Evolutionary conservation across 306 rosid genomes (phyloP).

Genomic region (Senna siamea): DNA sequence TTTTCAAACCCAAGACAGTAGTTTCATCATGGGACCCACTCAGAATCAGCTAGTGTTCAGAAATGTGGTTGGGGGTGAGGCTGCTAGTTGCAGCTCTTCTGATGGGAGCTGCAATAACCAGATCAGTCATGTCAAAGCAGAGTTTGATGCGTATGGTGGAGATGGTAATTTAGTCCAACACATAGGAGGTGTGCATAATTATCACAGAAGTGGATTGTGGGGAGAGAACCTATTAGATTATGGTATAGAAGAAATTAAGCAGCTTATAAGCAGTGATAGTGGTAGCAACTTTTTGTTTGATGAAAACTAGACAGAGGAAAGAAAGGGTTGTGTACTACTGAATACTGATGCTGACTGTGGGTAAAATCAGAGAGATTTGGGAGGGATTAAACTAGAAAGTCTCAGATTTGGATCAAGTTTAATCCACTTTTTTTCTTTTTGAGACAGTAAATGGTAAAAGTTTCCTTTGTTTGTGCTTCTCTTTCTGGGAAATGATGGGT

Average conservation of each 20-base stretch:
- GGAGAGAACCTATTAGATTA: constrained; percentile 59
- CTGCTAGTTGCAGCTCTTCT: constrained; percentile 57
- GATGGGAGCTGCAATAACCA: constrained; percentile 53
- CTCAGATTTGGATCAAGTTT: constrained; percentile 26
- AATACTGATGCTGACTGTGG: constrained; percentile 61
- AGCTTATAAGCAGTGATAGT: constrained; percentile 54
- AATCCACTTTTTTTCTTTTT: constrained; percentile 6
- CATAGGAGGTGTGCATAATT: constrained; percentile 27
- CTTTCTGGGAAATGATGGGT: constrained; percentile 5
- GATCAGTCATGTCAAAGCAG: constrained; percentile 30
- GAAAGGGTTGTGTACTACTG: constrained; percentile 55
- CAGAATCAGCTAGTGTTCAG: constrained; percentile 6
- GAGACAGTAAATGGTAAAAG: not conserved
- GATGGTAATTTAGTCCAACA: no score
- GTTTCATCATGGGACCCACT: constrained; percentile 32
- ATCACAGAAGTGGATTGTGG: constrained; percentile 46
- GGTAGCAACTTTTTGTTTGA: constrained; percentile 65
- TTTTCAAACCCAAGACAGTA: constrained; percentile 42
- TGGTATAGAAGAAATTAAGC: constrained; percentile 74
- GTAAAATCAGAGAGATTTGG: constrained; percentile 19
- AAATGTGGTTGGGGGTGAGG: constrained; percentile 49
- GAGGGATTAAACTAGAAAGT: constrained; percentile 20
- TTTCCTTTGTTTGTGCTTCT: not conserved
- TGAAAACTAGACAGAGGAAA: constrained; percentile 63
- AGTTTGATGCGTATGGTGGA: constrained; percentile 16